These are phyloP conservation scores for Plasmodium inui DNA, from an alignment of 169 alveolate species.

Conservation along the genomic window DNA sequence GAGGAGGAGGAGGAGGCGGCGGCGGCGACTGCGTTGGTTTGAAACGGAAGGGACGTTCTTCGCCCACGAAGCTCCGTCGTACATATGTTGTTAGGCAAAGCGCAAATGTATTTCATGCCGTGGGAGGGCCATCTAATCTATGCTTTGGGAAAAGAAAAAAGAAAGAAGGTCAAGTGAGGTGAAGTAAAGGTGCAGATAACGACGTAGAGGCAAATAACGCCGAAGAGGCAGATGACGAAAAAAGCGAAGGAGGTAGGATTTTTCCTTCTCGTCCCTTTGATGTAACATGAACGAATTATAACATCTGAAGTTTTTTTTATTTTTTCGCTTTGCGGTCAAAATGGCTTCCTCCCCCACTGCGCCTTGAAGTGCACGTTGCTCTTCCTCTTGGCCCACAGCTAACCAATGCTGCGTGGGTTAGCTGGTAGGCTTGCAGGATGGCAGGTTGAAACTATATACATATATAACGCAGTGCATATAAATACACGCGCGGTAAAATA, in stretches of 20 bases:
- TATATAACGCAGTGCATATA: not conserved
- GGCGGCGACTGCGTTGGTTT: not conserved
- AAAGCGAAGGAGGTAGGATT: not conserved
- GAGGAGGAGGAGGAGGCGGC: not conserved
- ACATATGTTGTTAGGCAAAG: not conserved
- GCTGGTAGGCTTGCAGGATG: not conserved
- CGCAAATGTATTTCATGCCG: not conserved
- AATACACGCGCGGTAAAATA: not conserved
- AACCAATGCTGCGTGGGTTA: not conserved
- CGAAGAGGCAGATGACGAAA: not conserved
- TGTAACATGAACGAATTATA: not conserved
- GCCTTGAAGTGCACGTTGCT: not conserved
- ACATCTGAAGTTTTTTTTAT: not conserved
- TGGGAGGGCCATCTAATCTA: not conserved
- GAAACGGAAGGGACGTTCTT: not conserved
- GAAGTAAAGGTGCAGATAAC: not conserved
- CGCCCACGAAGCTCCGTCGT: not conserved
- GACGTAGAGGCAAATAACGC: not conserved
- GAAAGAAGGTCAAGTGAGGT: not conserved
- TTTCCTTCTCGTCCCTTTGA: slow-evolving; percentile 5
- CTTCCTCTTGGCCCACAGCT: not conserved
- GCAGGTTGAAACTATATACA: no score
- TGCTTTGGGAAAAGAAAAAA: not conserved
- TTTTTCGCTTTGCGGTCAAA: not conserved
- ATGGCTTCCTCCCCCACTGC: not conserved